Evolutionary conservation across 345 rosid genomes (phyloP).

Genomic region (Linum lewisii): DNA sequence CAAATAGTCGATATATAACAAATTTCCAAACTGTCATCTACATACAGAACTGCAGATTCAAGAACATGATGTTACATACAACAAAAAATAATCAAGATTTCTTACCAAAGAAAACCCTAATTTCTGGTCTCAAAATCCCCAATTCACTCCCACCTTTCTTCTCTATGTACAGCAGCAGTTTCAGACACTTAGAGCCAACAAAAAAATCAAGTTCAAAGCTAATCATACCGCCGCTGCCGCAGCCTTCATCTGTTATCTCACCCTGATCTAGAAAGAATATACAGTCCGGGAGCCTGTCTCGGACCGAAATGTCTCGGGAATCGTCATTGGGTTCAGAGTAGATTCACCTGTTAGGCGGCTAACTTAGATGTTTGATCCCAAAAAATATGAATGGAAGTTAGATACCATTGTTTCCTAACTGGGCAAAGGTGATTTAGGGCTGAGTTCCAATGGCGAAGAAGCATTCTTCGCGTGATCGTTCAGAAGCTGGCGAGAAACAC

Average conservation of each 20-base stretch:
- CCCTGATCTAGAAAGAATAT: constrained; percentile 19
- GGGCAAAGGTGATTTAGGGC: constrained; percentile 34
- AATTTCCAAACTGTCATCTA: too few species aligned
- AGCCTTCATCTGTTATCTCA: constrained; percentile 14
- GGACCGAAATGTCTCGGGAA: too few species aligned
- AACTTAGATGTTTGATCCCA: constrained; percentile 6
- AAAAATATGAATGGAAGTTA: constrained; percentile 7
- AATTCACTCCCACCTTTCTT: constrained; percentile 12
- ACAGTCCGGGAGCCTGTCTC: too few species aligned
- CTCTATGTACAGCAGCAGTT: constrained; percentile 18
- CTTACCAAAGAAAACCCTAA: constrained; percentile 19
- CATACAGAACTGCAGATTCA: too few species aligned
- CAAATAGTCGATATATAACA: too few species aligned
- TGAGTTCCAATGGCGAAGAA: constrained; percentile 36
- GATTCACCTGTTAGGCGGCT: too few species aligned
- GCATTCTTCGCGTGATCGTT: constrained; percentile 35
- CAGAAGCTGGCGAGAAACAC: constrained; percentile 42
- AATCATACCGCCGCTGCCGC: too few species aligned
- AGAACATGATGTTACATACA: too few species aligned
- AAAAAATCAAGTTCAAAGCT: constrained; percentile 10
- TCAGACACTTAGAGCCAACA: constrained; percentile 16
- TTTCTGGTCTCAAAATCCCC: constrained; percentile 7
- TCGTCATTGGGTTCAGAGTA: too few species aligned
- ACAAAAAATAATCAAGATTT: too few species aligned
- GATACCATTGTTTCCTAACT: constrained; percentile 21